phyloP scores from a whole-genome alignment of 75 land plant species.

The Cunninghamia lanceolata region DNA sequence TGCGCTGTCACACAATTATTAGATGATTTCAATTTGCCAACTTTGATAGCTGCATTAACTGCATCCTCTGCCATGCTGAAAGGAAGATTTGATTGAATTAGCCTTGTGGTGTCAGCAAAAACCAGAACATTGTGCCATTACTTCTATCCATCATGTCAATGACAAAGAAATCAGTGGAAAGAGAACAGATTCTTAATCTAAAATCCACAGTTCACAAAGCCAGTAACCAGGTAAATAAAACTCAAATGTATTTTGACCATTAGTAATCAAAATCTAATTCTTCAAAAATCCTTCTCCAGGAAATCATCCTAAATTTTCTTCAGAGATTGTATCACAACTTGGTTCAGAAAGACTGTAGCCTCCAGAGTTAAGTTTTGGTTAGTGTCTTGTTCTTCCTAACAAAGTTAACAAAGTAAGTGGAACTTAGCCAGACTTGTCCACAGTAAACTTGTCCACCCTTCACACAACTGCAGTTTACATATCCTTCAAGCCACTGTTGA shows the following conservation, averaged over 20 bases:
- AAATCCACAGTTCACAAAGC: neutral
- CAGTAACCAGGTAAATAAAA: neutral
- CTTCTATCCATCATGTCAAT: neutral
- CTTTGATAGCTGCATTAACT: conserved; percentile 78
- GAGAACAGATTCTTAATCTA: neutral
- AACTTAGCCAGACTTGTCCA: neutral
- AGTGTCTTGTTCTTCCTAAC: neutral
- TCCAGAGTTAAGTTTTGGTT: neutral
- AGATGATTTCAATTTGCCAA: conserved; percentile 61
- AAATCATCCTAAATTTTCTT: neutral
- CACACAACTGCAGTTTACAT: neutral
- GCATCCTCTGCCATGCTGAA: conserved; percentile 99
- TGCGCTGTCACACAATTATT: conserved; percentile 60
- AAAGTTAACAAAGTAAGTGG: neutral
- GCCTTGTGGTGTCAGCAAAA: neutral
- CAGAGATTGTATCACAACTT: neutral
- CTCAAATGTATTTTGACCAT: neutral
- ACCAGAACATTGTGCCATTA: conserved; percentile 3
- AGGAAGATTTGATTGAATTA: neutral
- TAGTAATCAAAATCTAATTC: neutral
- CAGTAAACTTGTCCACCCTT: neutral
- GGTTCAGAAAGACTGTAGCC: neutral
- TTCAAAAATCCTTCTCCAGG: neutral
- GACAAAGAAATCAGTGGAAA: neutral
- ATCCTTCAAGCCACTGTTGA: neutral